These are phyloP conservation scores for Fistulifera solaris DNA, from an alignment of 108 stramenopile genomes.

Conservation along the genomic window DNA sequence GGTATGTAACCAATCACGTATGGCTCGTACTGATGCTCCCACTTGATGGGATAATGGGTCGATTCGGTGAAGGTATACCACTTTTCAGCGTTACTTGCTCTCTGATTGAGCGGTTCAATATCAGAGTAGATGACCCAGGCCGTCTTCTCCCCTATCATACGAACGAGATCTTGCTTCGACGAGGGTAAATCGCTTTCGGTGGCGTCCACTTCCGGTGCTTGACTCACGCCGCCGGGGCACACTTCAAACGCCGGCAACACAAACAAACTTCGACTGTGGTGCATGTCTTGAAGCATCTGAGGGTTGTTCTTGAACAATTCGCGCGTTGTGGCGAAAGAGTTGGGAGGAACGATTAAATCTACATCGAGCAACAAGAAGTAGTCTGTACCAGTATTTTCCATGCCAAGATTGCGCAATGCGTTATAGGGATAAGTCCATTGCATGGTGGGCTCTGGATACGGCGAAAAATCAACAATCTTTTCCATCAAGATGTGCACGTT, in stretches of 20 bases:
- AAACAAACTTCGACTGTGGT: constrained; percentile 1
- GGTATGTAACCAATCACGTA: constrained; percentile 24
- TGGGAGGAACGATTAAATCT: constrained; percentile 15
- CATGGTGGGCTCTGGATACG: too few relatives aligned
- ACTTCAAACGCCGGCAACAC: constrained; percentile 15
- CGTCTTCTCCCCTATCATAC: constrained; percentile 3
- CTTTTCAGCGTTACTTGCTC: neutral
- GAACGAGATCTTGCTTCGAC: constrained; percentile 4
- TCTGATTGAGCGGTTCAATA: neutral
- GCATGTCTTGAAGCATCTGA: neutral
- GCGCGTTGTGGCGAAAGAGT: neutral
- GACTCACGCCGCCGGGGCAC: neutral
- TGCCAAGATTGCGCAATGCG: constrained; percentile 20
- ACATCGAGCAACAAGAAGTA: constrained; percentile 24
- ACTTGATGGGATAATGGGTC: constrained; percentile 8
- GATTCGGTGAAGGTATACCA: neutral
- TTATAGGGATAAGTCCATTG: constrained; percentile 18
- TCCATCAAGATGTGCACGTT: too few relatives aligned
- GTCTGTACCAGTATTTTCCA: constrained; percentile 11
- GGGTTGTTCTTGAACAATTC: neutral
- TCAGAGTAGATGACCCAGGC: neutral
- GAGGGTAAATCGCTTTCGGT: too few relatives aligned
- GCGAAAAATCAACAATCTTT: too few relatives aligned
- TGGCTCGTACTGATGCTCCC: constrained; percentile 16
- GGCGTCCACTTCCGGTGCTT: neutral